A percentile compares a stretch with the other conserved stretches of the same genome.
These are phyloP conservation scores for Protea cynaroides DNA, from an alignment of 164 flowering plant species.

Conservation along the genomic window DNA sequence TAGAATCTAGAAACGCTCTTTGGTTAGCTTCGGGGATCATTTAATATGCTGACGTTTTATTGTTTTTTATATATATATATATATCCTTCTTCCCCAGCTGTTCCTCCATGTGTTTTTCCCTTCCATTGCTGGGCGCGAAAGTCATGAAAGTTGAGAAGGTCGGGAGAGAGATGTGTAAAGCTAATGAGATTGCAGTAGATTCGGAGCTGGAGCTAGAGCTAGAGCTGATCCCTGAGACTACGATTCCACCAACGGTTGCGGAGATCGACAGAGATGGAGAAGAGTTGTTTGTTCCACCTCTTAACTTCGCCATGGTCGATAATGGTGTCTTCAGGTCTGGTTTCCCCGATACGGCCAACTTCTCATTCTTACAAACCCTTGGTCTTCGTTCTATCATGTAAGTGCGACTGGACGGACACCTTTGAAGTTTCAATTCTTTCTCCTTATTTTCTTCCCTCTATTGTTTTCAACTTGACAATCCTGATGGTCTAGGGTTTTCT, in stretches of 20 bases:
- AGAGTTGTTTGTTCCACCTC: conserved; percentile 51
- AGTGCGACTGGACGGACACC: conserved; percentile 5
- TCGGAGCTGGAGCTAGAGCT: conserved; percentile 1
- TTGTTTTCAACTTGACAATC: not conserved
- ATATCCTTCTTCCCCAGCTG: not conserved
- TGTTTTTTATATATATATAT: not conserved
- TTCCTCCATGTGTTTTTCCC: not conserved
- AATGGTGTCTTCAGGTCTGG: conserved; percentile 86
- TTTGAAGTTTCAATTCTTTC: not conserved
- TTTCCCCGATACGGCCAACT: conserved; percentile 76
- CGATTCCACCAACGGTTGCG: not conserved
- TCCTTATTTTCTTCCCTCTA: not conserved
- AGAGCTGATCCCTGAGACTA: not conserved
- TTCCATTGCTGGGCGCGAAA: conserved; percentile 14
- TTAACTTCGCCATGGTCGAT: conserved; percentile 89
- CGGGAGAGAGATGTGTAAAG: conserved; percentile 13
- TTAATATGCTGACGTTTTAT: no score
- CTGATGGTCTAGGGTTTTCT: conserved; percentile 6
- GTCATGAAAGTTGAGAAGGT: conserved; percentile 17
- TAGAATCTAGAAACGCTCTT: no score
- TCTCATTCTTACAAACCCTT: conserved; percentile 67
- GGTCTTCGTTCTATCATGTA: conserved; percentile 84
- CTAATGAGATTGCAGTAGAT: not conserved
- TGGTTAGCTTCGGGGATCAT: no score
- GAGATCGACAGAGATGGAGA: conserved; percentile 24